A percentile compares a stretch with the other conserved stretches of the same genome.
Evolutionary conservation across 2,329 filamentous ascomycete species (phyloP).

Genomic region (Chaetomium olivaceum): DNA sequence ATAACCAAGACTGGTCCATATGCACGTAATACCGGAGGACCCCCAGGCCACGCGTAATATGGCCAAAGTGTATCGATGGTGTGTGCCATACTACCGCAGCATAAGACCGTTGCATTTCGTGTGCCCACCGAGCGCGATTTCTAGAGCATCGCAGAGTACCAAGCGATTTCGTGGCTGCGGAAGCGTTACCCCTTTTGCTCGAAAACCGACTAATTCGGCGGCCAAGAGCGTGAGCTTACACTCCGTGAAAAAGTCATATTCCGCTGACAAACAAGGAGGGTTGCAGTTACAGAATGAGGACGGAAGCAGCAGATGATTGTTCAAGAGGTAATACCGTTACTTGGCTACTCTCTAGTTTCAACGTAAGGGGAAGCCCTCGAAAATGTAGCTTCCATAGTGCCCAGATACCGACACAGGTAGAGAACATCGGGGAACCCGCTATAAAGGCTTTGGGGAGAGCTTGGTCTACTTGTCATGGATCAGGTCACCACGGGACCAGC

Average conservation of each 20-base stretch:
- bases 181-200: conserved; percentile 3
- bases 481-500: too few species aligned
- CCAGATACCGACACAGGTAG: background rate
- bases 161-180: background rate
- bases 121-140: background rate
- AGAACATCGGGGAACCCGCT: too few species aligned
- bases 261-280: background rate
- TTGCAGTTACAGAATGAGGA: background rate
- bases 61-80: background rate
- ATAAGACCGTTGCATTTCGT: background rate
- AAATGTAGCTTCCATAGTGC: too few species aligned
- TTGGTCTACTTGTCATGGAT: too few species aligned
- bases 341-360: background rate
- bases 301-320: background rate
- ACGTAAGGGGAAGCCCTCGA: background rate
- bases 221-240: background rate
- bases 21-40: background rate
- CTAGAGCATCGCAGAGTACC: background rate
- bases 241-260: background rate
- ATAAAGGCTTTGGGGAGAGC: too few species aligned
- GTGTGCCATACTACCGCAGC: background rate
- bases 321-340: background rate
- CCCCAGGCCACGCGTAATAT: background rate
- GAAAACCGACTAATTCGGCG: background rate
- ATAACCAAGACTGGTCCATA: background rate